Percentiles rank a stretch among this genome's conserved stretches.
Conservation (phyloP, 345 rosid genomes). For the Dovyalis caffra region DNA sequence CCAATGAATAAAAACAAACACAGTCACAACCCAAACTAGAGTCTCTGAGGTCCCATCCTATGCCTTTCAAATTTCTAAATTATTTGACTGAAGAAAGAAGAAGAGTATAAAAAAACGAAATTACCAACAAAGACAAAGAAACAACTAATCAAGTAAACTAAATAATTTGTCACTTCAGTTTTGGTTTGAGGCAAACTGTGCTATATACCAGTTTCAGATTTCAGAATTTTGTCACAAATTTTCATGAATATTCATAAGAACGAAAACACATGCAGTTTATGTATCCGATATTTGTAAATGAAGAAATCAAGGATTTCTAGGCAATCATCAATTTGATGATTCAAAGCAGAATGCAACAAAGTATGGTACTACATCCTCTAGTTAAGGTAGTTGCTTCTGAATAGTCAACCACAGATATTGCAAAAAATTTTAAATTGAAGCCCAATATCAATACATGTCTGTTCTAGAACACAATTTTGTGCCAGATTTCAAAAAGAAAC, state of each 20-base stretch:
- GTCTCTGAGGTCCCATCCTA: neutral
- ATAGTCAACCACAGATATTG: neutral
- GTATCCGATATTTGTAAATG: neutral
- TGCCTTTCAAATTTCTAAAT: neutral
- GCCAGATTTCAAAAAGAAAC: slow-evolving; percentile 9
- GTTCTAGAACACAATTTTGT: neutral
- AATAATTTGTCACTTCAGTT: neutral
- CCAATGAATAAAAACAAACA: neutral
- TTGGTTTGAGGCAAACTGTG: neutral
- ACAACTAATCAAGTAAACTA: neutral
- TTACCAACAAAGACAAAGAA: neutral
- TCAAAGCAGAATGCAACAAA: neutral
- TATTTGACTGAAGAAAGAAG: neutral
- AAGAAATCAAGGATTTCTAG: neutral
- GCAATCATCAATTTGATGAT: neutral
- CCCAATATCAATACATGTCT: neutral
- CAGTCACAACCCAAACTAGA: neutral
- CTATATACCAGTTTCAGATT: neutral
- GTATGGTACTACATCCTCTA: neutral
- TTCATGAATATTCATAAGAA: neutral
- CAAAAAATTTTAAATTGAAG: neutral
- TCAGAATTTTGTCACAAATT: neutral
- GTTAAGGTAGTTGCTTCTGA: neutral
- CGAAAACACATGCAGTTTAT: neutral
- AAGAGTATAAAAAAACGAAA: neutral